These are phyloP conservation scores for Conoideocrella luteorostrata DNA, from an alignment of 2,329 filamentous ascomycete species.

Conservation along the genomic window DNA sequence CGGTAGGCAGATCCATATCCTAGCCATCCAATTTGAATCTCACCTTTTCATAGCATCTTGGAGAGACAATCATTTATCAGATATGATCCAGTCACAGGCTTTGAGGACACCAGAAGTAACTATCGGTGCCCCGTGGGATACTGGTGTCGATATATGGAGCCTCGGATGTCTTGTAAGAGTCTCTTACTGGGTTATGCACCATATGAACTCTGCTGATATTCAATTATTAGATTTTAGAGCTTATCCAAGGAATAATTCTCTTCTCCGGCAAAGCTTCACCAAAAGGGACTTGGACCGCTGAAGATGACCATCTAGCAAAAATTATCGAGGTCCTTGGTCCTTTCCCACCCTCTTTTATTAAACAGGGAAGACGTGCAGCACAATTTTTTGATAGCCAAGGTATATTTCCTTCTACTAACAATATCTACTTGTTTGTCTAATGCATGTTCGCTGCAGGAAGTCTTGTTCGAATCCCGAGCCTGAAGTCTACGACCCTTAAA, in stretches of 20 bases:
- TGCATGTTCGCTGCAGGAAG: neutral
- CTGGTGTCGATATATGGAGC: constrained; percentile 16
- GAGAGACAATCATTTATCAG: constrained; percentile 12
- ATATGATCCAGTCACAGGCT: constrained; percentile 16
- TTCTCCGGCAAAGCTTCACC: neutral
- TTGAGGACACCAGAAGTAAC: constrained; percentile 19
- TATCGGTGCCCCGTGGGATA: constrained; percentile 16
- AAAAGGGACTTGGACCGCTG: constrained; percentile 2
- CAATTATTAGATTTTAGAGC: constrained; percentile 1
- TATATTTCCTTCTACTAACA: neutral
- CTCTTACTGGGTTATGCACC: neutral
- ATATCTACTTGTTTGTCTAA: neutral
- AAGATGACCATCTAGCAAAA: constrained; percentile 4
- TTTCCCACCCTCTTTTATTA: neutral
- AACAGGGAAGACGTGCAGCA: neutral
- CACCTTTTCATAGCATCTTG: neutral
- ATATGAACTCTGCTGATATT: neutral
- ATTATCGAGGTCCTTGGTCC: neutral
- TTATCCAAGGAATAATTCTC: constrained; percentile 1
- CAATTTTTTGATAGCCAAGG: constrained; percentile 1
- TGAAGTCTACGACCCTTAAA: neutral
- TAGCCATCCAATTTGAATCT: neutral
- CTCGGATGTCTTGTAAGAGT: constrained; percentile 11
- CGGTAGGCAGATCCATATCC: neutral
- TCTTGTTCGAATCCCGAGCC: neutral